Evolutionary conservation across 768 basidiomycete genomes (phyloP).

Genomic region (Brasilioporus rufonigricans): DNA sequence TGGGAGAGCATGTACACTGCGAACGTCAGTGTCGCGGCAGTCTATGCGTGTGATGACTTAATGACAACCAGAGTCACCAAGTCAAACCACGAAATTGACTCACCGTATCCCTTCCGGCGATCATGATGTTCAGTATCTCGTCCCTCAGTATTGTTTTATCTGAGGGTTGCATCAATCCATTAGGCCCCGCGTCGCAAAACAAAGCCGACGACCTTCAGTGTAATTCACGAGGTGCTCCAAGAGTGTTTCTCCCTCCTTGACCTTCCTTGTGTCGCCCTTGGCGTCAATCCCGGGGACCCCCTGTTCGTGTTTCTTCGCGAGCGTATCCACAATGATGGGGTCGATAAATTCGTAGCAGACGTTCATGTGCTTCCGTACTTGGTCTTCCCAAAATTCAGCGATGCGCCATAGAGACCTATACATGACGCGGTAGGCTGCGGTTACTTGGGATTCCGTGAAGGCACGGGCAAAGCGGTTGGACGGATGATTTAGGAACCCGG

Average conservation of each 20-base stretch:
- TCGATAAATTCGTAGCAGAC: constrained; percentile 47
- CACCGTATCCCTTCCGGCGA: constrained; percentile 44
- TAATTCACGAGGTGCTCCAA: constrained; percentile 53
- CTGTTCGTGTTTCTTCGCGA: constrained; percentile 34
- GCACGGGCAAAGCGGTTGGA: constrained; percentile 39
- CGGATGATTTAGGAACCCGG: constrained; percentile 28
- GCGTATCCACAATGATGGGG: constrained; percentile 43
- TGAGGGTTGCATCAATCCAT: constrained; percentile 3
- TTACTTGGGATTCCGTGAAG: constrained; percentile 37
- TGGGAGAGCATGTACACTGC: constrained; percentile 47
- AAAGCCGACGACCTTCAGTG: constrained; percentile 42
- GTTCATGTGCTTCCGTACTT: constrained; percentile 36
- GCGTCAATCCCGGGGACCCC: constrained; percentile 4
- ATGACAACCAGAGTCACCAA: neutral
- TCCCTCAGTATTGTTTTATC: constrained; percentile 26
- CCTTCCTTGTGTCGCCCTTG: constrained; percentile 21
- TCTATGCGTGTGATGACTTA: constrained; percentile 12
- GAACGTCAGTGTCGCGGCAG: constrained; percentile 35
- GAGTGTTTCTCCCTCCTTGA: constrained; percentile 42
- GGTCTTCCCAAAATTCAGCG: constrained; percentile 42
- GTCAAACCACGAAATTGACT: neutral
- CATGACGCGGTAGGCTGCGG: constrained; percentile 31
- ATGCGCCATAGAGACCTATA: constrained; percentile 45
- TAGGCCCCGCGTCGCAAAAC: neutral
- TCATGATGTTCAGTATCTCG: constrained; percentile 28